phyloP scores from a whole-genome alignment of 2,329 filamentous ascomycete genomes.

The Orbilia javanica region DNA sequence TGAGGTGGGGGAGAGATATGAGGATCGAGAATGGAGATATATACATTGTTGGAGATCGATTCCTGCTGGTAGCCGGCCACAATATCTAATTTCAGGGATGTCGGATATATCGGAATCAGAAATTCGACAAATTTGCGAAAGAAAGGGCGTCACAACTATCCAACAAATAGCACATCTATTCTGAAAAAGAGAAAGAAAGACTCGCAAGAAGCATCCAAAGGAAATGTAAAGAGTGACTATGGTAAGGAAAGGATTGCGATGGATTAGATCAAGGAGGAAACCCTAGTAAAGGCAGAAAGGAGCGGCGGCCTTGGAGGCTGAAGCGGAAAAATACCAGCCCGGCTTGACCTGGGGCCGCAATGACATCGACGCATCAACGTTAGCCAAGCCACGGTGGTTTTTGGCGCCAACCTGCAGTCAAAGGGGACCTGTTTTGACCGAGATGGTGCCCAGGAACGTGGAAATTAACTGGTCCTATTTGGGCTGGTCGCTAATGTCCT shows the following conservation, averaged over 20 bases:
- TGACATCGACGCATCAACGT: conserved; percentile 24
- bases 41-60: conserved; percentile 19
- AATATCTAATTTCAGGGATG: conserved; percentile 6
- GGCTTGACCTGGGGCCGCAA: conserved; percentile 5
- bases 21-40: conserved; percentile 28
- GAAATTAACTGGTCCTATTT: conserved; percentile 33
- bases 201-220: not conserved
- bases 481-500: conserved; percentile 31
- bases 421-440: conserved; percentile 28
- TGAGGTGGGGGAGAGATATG: conserved; percentile 19
- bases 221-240: conserved; percentile 43
- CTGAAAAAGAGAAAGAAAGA: not conserved
- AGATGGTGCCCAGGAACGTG: conserved; percentile 28
- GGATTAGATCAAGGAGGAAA: not conserved
- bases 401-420: conserved; percentile 8
- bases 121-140: conserved; percentile 1
- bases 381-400: conserved; percentile 3
- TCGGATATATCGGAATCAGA: not conserved
- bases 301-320: conserved; percentile 26
- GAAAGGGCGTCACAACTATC: not conserved
- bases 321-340: conserved; percentile 37
- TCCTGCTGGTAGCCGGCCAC: not conserved
- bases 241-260: conserved; percentile 8
- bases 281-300: not conserved
- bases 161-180: conserved; percentile 7